These are phyloP conservation scores for Trichoderma parareesei DNA, from an alignment of 495 filamentous ascomycete genomes.

Conservation along the genomic window DNA sequence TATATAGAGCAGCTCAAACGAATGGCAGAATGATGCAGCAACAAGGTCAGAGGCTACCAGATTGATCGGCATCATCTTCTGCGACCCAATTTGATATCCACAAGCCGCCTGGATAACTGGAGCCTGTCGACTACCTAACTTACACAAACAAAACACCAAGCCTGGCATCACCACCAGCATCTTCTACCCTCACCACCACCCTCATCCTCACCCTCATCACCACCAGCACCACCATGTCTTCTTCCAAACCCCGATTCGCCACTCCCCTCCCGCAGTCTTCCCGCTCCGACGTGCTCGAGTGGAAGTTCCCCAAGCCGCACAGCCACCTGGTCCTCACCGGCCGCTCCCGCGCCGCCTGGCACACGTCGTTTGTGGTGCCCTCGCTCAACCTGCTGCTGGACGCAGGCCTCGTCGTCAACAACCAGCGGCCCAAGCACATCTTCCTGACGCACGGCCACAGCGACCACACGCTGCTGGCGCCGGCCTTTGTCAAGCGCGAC, in stretches of 20 bases:
- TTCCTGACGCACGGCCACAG: slow-evolving; percentile 35
- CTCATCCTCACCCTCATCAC: no score
- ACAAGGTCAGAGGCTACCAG: no score
- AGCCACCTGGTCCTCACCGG: slow-evolving; percentile 27
- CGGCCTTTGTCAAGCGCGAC: slow-evolving; percentile 24
- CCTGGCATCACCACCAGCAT: no score
- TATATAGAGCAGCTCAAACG: no score
- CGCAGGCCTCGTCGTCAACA: slow-evolving; percentile 29
- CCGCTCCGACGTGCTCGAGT: slow-evolving; percentile 30
- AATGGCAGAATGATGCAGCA: no score
- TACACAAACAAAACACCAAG: no score
- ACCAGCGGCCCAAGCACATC: slow-evolving; percentile 31
- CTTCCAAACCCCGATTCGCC: slow-evolving; percentile 18
- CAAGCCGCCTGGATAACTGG: no score
- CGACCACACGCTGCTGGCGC: slow-evolving; percentile 29
- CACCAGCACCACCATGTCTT: no score
- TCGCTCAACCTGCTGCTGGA: slow-evolving; percentile 32
- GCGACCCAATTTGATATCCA: no score
- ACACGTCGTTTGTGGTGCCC: slow-evolving; percentile 34
- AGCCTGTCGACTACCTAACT: no score
- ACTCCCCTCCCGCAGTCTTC: slow-evolving; percentile 27
- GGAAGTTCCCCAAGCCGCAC: slow-evolving; percentile 30
- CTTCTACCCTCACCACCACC: no score
- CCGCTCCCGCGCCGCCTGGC: slow-evolving; percentile 33
- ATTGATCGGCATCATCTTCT: no score